Percentiles rank a stretch among this genome's conserved stretches.
These are phyloP conservation scores for Phialophora macrospora DNA, from an alignment of 2,329 filamentous ascomycete genomes.

Conservation along the genomic window DNA sequence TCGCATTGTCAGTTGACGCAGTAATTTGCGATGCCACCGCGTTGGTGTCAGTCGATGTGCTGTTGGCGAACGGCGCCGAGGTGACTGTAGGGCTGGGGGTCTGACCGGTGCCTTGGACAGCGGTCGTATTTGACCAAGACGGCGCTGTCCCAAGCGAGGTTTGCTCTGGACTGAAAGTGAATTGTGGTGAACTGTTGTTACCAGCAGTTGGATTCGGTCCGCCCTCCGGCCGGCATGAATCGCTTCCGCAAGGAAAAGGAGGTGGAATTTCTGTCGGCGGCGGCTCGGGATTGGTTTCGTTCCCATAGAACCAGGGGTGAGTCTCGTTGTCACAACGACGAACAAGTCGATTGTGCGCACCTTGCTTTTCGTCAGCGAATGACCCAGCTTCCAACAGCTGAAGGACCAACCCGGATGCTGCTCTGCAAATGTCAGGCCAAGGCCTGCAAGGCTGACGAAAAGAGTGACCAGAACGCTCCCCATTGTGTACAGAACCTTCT, in stretches of 20 bases:
- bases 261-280: background rate
- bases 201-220: background rate
- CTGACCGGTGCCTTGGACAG: background rate
- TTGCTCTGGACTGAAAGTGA: slow-evolving; percentile 20
- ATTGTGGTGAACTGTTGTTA: slow-evolving; percentile 7
- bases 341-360: slow-evolving; percentile 20
- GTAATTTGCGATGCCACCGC: background rate
- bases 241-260: background rate
- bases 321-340: slow-evolving; percentile 33
- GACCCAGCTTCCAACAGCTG: background rate
- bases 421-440: slow-evolving; percentile 26
- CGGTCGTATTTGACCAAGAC: background rate
- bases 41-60: background rate
- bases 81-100: slow-evolving; percentile 5
- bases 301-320: slow-evolving; percentile 22
- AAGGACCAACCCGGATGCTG: slow-evolving; percentile 24
- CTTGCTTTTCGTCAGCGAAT: slow-evolving; percentile 14
- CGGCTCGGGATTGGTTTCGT: slow-evolving; percentile 13
- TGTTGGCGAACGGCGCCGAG: background rate
- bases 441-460: slow-evolving; percentile 25
- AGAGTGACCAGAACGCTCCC: slow-evolving; percentile 11
- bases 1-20: background rate
- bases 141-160: background rate
- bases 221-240: background rate
- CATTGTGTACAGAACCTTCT: slow-evolving; percentile 7